Base-by-base conservation (phyloP, 2,329 filamentous ascomycete genomes). In the Graphilbum fragrans region DNA sequence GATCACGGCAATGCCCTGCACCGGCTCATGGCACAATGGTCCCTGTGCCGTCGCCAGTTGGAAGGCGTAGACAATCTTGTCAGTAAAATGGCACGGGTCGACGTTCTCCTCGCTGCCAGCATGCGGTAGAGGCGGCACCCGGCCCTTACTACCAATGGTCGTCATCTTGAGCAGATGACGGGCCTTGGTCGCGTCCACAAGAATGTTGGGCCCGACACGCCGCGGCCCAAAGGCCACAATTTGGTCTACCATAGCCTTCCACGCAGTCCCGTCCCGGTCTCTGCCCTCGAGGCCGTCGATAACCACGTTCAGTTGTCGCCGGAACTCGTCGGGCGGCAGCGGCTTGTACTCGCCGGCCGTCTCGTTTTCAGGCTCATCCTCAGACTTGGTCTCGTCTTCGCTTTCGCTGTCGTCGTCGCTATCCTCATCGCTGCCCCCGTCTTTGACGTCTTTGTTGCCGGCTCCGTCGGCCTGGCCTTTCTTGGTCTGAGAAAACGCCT, bases 41-140 rank as follows among this genome's bases (percentile, higher is more conserved):
- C 92, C 92, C 61, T 94, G 86, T 19, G 79, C 75, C 1, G 82
- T 93, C 32, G 86, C 83, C 16, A 96, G 80, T 58, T 98, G 92
- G 70, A 98, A 98, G 37, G 86, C 88, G 58, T 98, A 88, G 9
- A 77, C 70, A 48, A 96, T 84, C 57, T 94, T 96, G 65, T 96
- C 90, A 43, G 80, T 77, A 49, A 96, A 80, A 53, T 92, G 82
- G 38, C 70, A 69, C 4, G 80, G 68, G 41, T 69, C 63, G 34
- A 82, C 62, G 38, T 63, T 60, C 42, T 74, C 70, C 37, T 67
- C 64, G 4, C 64, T 62, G 7, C 61, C 4, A 63, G 64, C 19
- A 55, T 49, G 31, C 48, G 47, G 6, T 59, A 55, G 8, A 51
- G 22, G 17, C 5, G 62, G 61, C 9, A 61, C 58, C 3, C 63